Percentiles rank a stretch among this genome's conserved stretches.
phyloP scores from a whole-genome alignment of 768 basidiomycete species.

The Amanita muscaria region DNA sequence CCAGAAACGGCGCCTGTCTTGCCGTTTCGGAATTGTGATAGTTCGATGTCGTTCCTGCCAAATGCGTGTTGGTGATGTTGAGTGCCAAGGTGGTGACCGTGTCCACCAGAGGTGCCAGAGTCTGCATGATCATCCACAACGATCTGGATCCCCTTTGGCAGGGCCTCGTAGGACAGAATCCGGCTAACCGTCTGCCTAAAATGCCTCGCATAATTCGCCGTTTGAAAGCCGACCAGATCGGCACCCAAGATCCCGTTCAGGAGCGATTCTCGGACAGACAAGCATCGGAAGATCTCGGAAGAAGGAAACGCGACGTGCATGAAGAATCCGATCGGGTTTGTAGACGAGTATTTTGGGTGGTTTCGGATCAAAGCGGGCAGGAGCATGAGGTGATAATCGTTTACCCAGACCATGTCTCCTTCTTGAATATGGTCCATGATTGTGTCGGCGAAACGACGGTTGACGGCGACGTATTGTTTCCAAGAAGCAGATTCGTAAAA shows the following conservation, averaged over 20 bases:
- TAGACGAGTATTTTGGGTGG: conserved; percentile 40
- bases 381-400: conserved; percentile 96
- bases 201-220: conserved; percentile 73
- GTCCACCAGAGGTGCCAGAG: too few relatives aligned
- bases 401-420: conserved; percentile 88
- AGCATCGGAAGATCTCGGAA: conserved; percentile 91
- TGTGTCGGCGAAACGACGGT: conserved; percentile 80
- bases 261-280: conserved; percentile 69
- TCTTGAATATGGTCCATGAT: conserved; percentile 76
- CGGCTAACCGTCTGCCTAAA: conserved; percentile 81
- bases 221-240: conserved; percentile 91
- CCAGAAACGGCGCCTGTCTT: conserved; percentile 15
- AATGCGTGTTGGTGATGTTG: too few relatives aligned
- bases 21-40: too few relatives aligned
- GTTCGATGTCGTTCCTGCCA: too few relatives aligned
- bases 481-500: conserved; percentile 77
- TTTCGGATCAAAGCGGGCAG: conserved; percentile 80
- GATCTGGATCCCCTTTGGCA: conserved; percentile 77
- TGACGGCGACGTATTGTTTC: conserved; percentile 83
- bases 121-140: conserved; percentile 17
- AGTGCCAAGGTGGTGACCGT: too few relatives aligned
- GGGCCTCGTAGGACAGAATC: conserved; percentile 70
- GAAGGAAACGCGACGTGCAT: conserved; percentile 95
- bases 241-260: conserved; percentile 87
- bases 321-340: conserved; percentile 84